Percentiles rank a stretch among this genome's conserved stretches.
phyloP scores from a whole-genome alignment of 2,329 filamentous ascomycete species.

The Cladosporium oxysporum region DNA sequence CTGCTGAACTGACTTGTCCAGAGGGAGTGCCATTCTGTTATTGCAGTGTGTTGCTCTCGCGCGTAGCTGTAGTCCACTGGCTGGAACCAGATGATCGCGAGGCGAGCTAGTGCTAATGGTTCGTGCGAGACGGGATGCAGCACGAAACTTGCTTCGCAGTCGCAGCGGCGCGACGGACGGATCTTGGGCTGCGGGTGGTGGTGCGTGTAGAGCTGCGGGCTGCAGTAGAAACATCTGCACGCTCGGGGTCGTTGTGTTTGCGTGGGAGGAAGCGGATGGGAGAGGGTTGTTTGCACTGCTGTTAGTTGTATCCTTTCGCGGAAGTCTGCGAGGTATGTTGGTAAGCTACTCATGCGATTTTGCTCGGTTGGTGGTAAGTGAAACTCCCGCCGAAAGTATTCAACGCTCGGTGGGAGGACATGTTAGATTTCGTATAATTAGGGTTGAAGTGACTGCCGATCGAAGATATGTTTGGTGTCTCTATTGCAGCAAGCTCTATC shows the following conservation, averaged over 20 bases:
- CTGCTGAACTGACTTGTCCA: neutral
- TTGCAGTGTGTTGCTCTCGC: neutral
- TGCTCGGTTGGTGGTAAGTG: neutral
- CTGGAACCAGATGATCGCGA: neutral
- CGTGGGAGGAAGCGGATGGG: neutral
- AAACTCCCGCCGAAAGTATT: no score
- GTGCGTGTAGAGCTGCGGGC: neutral
- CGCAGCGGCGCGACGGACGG: neutral
- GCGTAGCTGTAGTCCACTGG: neutral
- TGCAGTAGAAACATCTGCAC: neutral
- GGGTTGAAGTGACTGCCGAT: neutral
- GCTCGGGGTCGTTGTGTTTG: neutral
- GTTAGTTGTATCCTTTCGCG: neutral
- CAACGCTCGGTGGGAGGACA: neutral
- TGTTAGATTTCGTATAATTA: neutral
- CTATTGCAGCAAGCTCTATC: neutral
- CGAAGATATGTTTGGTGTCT: neutral
- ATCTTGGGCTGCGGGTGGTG: neutral
- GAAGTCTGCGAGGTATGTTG: neutral
- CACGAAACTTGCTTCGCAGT: neutral
- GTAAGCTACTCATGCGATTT: neutral
- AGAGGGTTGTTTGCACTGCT: neutral
- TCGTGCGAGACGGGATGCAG: neutral
- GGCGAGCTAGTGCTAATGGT: neutral
- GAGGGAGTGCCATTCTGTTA: neutral